Base-by-base conservation (phyloP, 164 flowering plant species). In the Cinnamomum chago region DNA sequence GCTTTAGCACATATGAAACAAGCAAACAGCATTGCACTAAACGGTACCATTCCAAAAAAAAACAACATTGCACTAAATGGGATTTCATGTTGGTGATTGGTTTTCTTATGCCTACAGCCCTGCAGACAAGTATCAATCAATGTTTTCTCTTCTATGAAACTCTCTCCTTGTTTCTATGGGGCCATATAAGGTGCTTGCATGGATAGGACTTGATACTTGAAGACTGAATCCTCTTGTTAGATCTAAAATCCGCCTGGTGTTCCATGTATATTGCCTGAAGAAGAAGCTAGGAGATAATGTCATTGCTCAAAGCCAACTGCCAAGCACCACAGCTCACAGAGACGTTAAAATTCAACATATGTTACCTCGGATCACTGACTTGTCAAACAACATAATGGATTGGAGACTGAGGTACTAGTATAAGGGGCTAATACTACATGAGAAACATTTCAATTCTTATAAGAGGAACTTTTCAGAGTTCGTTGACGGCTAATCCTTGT, bases 91-190 rank as follows among this genome's bases (percentile, higher is more conserved):
- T 2, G 77, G 80, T 0, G 75, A 80, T 51, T 73, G 23, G 64
- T 77, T 80, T 1, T 74, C 30, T 50, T 80, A 30, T 55, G 67
- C 24, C 23, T 75, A 5, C 73, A 67, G 55, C 80, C 71, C 12
- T 67, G 20, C 23, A 17, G 72, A 14, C 65, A 67, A 68, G 2
- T n/a, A 3, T 27, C 71, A 10, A n/a, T 58, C 2, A 28, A 22
- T 2, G 10, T 27, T 30, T 51, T 1, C 3, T 1, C 50, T 9
- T 11, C 17, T 20, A 25, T 52, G 24, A 52, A 68, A 60, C 66
- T 74, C 6, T 24, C 76, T 3, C 65, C 71, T 2, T 25, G 11
- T 14, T 74, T 51, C 27, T 68, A 52, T 68, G 76, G 71, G 33
- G 47, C 72, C 76, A 2, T 67, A 15, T 33, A 23, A 55, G 22